Evolutionary conservation across 805 yeast species (phyloP).

Genomic region (Torulaspora indica): DNA sequence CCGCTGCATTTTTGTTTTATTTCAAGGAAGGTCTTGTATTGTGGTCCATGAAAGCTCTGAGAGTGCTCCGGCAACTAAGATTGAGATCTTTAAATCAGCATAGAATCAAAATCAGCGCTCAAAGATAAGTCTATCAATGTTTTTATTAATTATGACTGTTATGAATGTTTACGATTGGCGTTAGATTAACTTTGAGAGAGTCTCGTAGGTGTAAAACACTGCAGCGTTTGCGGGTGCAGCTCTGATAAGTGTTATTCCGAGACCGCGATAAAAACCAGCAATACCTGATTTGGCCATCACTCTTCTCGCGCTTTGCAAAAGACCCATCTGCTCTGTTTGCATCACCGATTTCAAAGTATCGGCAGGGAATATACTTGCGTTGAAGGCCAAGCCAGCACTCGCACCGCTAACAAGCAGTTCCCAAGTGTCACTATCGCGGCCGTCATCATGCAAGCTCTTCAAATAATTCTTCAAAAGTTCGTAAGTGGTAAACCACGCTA

Average conservation of each 20-base stretch:
- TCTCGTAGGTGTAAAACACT: slow-evolving; percentile 76
- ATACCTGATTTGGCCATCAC: slow-evolving; percentile 56
- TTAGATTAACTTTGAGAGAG: slow-evolving; percentile 27
- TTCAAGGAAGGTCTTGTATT: slow-evolving; percentile 80
- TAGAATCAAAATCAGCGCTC: neutral
- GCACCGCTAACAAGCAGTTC: slow-evolving; percentile 78
- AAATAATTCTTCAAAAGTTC: slow-evolving; percentile 48
- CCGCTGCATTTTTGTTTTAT: slow-evolving; percentile 85
- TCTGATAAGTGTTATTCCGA: slow-evolving; percentile 73
- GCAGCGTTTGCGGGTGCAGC: slow-evolving; percentile 89
- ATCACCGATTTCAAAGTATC: slow-evolving; percentile 86
- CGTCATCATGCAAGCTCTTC: slow-evolving; percentile 26
- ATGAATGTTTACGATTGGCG: neutral
- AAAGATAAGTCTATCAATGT: neutral
- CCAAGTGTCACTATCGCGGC: slow-evolving; percentile 38
- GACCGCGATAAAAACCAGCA: slow-evolving; percentile 72
- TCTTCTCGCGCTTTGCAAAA: slow-evolving; percentile 44
- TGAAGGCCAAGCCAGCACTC: slow-evolving; percentile 76
- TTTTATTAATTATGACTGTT: neutral
- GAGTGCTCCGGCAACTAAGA: slow-evolving; percentile 28
- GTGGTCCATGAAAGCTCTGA: slow-evolving; percentile 52
- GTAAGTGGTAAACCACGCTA: slow-evolving; percentile 91
- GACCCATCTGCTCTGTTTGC: slow-evolving; percentile 44
- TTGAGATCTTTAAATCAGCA: neutral
- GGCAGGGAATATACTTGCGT: slow-evolving; percentile 76